A percentile compares a stretch with the other conserved stretches of the same genome.
Conservation (phyloP, 163 green algal species). For the Coccomyxa subellipsoidea region DNA sequence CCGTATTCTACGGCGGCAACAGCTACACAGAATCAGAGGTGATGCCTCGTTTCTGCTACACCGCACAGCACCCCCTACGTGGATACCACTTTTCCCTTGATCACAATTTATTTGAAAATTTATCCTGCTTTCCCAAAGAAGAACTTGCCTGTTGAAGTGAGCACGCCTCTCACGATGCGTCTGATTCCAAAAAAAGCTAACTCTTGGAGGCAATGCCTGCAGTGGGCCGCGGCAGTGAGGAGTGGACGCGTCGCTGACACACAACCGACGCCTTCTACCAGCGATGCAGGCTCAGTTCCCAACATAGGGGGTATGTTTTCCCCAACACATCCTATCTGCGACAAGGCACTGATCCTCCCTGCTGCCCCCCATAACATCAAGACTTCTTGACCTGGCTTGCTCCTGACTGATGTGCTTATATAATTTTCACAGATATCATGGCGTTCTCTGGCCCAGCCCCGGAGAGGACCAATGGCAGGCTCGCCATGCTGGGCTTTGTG, state of each 20-base stretch:
- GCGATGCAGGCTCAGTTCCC: background rate
- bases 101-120: no score
- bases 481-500: constrained; percentile 41
- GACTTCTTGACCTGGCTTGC: no score
- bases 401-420: no score
- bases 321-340: no score
- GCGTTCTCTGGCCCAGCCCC: constrained; percentile 27
- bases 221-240: background rate
- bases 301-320: background rate
- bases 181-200: no score
- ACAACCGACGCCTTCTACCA: background rate
- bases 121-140: no score
- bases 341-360: no score
- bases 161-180: no score
- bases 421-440: constrained; percentile 28
- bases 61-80: no score
- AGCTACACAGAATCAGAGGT: background rate
- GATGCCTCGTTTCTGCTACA: background rate
- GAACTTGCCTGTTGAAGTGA: no score
- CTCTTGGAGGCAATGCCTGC: background rate
- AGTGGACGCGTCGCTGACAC: background rate
- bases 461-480: constrained; percentile 35
- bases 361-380: no score
- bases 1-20: background rate
- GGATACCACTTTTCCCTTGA: no score